Evolutionary conservation across 176 grass and related monocot genomes (phyloP), one percentile per base, ranked within the genome.

Genomic region (Typha latifolia): DNA sequence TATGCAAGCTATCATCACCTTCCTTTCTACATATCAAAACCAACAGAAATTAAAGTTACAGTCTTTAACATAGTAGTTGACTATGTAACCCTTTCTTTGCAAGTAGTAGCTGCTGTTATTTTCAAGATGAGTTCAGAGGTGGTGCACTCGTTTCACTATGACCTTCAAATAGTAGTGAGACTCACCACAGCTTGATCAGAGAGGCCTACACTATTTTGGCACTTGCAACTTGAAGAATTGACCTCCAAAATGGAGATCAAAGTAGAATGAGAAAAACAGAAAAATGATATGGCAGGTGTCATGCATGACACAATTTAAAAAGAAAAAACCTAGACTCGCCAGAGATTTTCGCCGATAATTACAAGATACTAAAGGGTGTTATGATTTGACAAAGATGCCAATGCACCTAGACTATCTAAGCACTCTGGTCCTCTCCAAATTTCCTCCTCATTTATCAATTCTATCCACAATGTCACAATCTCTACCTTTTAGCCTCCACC

Each of bases 371-470:
- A 9, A 22, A 2, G 53, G 53, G 27, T 29, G 3, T 29, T 59
- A 16, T 59, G 16, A 19, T 59, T 59, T 19, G 20, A 6, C 16
- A 59, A 19, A 22, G 20, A 59, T 59, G 16, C 8, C 16, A 59
- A 3, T 19, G n/a, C 53, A 59, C 16, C 53, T 59, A 59, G 53
- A 59, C 53, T 22, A 59, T 59, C 53, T 21, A 21, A 21, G 18
- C 15, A 59, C 53, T 21, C n/a, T 19, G 20, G 18, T 59, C 18
- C 12, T 59, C 27, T 29, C 19, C 16, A 57, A 59, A 18, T 21
- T 59, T 59, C n/a, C 19, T 57, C 51, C n/a, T 59, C 53, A 59
- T 59, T 22, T 56, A 19, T 59, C 14, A 59, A 59, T 59, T 59
- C 14, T 59, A 21, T 59, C 8, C 6, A 59, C 16, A 16, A 59